phyloP scores from a whole-genome alignment of 805 yeast species.

The Nakazawaea ernobii region DNA sequence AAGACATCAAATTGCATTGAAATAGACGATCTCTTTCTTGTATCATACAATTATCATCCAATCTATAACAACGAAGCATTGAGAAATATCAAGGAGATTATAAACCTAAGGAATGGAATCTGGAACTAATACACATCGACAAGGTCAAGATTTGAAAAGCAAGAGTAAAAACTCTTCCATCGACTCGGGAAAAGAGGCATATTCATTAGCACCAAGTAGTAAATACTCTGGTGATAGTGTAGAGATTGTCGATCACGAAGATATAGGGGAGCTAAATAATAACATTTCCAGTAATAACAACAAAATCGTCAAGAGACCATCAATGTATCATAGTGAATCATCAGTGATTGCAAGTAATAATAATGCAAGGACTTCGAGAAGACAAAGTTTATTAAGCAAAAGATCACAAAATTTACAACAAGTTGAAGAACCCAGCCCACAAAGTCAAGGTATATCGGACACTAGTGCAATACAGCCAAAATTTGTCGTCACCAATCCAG shows the following conservation, averaged over 20 bases:
- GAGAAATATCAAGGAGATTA: no score
- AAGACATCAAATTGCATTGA: no score
- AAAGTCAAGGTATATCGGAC: no score
- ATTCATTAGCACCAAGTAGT: slow-evolving; percentile 4
- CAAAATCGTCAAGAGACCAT: slow-evolving; percentile 8
- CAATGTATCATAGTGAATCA: slow-evolving; percentile 10
- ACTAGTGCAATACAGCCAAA: not conserved
- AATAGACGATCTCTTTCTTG: no score
- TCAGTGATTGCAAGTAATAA: not conserved
- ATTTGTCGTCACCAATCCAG: slow-evolving; percentile 11
- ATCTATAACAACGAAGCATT: no score
- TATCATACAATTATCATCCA: no score
- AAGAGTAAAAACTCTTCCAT: not conserved
- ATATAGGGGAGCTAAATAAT: not conserved
- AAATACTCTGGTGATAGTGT: not conserved
- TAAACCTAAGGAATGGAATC: no score
- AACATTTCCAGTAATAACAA: not conserved
- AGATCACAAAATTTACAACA: slow-evolving; percentile 6
- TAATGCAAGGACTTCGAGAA: slow-evolving; percentile 1
- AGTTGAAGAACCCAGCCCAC: slow-evolving; percentile 2
- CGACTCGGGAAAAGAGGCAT: not conserved
- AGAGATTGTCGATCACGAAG: not conserved
- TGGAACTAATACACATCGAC: not conserved
- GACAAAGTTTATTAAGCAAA: slow-evolving; percentile 8
- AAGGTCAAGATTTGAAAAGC: not conserved